phyloP scores from a whole-genome alignment of 2,329 filamentous ascomycete species.

The Fusarium sp. region DNA sequence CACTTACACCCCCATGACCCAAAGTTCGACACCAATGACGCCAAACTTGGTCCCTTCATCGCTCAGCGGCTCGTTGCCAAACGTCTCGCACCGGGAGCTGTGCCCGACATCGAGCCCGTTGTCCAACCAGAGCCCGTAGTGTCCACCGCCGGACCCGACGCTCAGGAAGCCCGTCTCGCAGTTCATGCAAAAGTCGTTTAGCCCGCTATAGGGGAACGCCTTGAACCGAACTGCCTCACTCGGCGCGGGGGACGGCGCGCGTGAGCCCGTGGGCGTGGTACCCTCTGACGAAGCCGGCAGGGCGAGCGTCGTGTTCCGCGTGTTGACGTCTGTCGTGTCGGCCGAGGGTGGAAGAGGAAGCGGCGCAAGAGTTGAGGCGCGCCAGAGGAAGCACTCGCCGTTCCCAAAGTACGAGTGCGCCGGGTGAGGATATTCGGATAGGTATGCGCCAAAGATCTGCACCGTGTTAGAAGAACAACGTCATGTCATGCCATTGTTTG shows the following conservation, averaged over 20 bases:
- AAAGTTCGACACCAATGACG: conserved; percentile 90
- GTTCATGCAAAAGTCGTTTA: conserved; percentile 97
- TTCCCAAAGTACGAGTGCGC: conserved; percentile 91
- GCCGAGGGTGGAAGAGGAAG: conserved; percentile 64
- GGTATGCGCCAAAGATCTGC: conserved; percentile 90
- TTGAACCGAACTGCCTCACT: conserved; percentile 91
- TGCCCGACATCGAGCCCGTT: conserved; percentile 86
- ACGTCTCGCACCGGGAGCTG: conserved; percentile 87
- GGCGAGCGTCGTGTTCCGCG: conserved; percentile 54
- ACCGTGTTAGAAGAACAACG: conserved; percentile 2
- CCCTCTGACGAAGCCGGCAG: conserved; percentile 43
- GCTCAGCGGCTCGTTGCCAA: conserved; percentile 93
- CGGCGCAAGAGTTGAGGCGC: conserved; percentile 69
- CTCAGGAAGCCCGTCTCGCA: conserved; percentile 89
- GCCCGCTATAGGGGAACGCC: conserved; percentile 93
- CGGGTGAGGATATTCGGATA: conserved; percentile 88
- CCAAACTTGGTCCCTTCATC: conserved; percentile 95
- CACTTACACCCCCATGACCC: conserved; percentile 78
- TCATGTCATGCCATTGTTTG: conserved; percentile 18
- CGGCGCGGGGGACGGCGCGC: conserved; percentile 57
- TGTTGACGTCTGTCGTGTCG: conserved; percentile 60
- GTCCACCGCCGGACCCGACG: conserved; percentile 88
- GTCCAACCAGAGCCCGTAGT: conserved; percentile 94
- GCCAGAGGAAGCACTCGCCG: conserved; percentile 87
- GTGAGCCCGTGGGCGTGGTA: conserved; percentile 43